Evolutionary conservation across 192 early-diverging fungal species (phyloP).

Genomic region (Entophlyctis luteolus): DNA sequence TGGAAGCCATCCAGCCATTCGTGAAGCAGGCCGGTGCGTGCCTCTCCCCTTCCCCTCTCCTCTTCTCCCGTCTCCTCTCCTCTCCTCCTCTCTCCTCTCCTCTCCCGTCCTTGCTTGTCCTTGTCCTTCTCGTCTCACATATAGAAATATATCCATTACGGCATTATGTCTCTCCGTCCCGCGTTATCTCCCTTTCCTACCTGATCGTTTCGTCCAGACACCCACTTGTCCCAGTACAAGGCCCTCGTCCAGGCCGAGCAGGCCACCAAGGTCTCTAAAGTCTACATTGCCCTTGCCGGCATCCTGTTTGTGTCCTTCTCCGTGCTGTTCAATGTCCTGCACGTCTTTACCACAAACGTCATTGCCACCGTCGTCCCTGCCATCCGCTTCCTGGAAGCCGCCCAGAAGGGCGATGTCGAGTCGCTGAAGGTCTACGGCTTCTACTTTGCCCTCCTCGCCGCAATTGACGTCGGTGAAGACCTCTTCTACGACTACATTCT

Average conservation of each 20-base stretch:
- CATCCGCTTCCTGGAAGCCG: constrained; percentile 35
- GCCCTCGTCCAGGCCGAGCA: constrained; percentile 35
- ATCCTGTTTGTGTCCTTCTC: constrained; percentile 42
- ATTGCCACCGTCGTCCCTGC: constrained; percentile 38
- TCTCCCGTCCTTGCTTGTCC: too few species aligned
- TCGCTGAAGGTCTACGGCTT: constrained; percentile 33
- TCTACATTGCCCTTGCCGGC: constrained; percentile 34
- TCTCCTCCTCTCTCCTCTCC: too few species aligned
- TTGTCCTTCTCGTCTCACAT: too few species aligned
- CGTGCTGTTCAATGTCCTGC: constrained; percentile 43
- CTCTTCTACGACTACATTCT: constrained; percentile 22
- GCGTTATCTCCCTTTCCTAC: neutral
- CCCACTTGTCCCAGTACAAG: constrained; percentile 35
- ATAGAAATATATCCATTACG: too few species aligned
- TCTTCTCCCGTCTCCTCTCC: neutral
- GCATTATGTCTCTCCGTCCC: neutral
- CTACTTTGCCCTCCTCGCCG: constrained; percentile 32
- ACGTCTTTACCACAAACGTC: constrained; percentile 37
- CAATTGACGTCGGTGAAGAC: constrained; percentile 32
- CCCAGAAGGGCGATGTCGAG: constrained; percentile 30
- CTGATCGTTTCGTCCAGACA: constrained; percentile 11
- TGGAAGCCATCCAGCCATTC: constrained; percentile 14
- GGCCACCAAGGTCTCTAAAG: constrained; percentile 39
- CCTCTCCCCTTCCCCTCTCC: neutral
- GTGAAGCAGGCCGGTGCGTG: constrained; percentile 20